Evolutionary conservation across 352 stramenopile species (phyloP).

Genomic region (Pythium rishiriense): DNA sequence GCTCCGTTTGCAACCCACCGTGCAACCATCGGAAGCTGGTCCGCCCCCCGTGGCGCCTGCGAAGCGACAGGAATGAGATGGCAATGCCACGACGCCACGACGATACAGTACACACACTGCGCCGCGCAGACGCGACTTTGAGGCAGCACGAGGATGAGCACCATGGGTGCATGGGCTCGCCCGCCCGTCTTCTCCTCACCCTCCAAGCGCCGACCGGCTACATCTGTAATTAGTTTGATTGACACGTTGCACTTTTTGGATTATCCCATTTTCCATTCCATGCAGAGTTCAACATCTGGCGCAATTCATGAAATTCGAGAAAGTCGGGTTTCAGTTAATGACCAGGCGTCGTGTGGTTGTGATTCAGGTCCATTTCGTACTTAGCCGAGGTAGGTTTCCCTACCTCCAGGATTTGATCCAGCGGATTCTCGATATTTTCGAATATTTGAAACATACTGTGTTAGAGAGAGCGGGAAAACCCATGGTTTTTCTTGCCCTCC

Average conservation of each 20-base stretch:
- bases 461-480: slow-evolving; percentile 6
- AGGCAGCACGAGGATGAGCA: background rate
- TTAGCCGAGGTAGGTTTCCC: slow-evolving; percentile 17
- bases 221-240: slow-evolving; percentile 1
- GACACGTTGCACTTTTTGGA: background rate
- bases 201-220: background rate
- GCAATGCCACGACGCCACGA: background rate
- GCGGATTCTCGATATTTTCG: slow-evolving; percentile 13
- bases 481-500: background rate
- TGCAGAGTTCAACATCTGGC: background rate
- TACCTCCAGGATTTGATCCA: background rate
- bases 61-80: slow-evolving; percentile 15
- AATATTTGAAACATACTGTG: slow-evolving; percentile 21
- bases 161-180: background rate
- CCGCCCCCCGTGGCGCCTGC: background rate
- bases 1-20: background rate
- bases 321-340: too few species aligned
- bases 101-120: background rate
- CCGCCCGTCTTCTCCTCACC: background rate
- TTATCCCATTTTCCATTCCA: slow-evolving; percentile 3
- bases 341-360: background rate
- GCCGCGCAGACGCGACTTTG: background rate
- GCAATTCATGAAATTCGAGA: background rate
- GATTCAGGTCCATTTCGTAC: slow-evolving; percentile 10
- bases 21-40: background rate